phyloP scores from a whole-genome alignment of 768 basidiomycete genomes.

The Antrodiella citrinella region DNA sequence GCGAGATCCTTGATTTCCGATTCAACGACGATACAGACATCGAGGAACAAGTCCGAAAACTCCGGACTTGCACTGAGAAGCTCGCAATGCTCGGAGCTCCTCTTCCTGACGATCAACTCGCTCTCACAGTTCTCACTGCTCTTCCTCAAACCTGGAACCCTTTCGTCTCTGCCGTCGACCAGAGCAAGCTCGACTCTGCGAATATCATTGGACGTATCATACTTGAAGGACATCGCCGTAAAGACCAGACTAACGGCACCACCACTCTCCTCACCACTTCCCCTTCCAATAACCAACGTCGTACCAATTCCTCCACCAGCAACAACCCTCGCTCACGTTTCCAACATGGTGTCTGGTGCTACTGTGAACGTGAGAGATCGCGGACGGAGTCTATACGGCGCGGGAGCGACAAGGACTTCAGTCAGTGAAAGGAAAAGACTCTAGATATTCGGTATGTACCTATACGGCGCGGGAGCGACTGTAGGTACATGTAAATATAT shows the following conservation, averaged over 20 bases:
- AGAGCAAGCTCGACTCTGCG: neutral
- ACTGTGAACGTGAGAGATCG: too few species aligned
- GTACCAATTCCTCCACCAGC: too few species aligned
- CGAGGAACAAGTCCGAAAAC: conserved; percentile 23
- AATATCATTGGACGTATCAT: neutral
- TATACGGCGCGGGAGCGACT: too few species aligned
- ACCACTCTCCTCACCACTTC: neutral
- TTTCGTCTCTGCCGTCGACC: conserved; percentile 15
- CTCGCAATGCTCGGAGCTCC: conserved; percentile 13
- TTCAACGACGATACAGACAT: conserved; percentile 25
- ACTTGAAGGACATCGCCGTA: conserved; percentile 1
- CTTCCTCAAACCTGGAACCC: conserved; percentile 28
- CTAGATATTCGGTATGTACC: too few species aligned
- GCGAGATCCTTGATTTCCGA: conserved; percentile 20
- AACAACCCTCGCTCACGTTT: too few species aligned
- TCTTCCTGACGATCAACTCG: conserved; percentile 24
- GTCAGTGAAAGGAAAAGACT: too few species aligned
- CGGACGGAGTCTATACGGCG: too few species aligned
- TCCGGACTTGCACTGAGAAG: conserved; percentile 20
- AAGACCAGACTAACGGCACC: neutral
- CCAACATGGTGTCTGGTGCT: too few species aligned
- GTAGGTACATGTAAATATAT: too few species aligned
- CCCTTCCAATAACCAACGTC: too few species aligned
- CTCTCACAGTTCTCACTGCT: conserved; percentile 23
- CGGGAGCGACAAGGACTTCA: too few species aligned